Evolutionary conservation across 768 basidiomycete species (phyloP).

Genomic region (Suillus ampliporus): DNA sequence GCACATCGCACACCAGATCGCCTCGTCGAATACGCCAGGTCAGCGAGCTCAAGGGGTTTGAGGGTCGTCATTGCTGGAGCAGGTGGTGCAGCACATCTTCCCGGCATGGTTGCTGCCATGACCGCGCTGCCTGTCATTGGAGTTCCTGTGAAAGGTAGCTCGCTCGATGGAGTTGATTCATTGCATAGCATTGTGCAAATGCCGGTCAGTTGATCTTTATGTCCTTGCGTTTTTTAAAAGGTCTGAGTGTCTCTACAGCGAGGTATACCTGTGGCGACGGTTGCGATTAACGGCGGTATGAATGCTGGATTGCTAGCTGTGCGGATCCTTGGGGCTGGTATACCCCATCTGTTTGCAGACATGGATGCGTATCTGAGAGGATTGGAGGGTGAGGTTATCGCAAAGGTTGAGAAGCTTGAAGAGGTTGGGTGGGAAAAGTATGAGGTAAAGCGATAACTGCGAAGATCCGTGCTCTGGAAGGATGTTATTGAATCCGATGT

Average conservation of each 20-base stretch:
- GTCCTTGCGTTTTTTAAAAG: neutral
- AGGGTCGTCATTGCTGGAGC: constrained; percentile 91
- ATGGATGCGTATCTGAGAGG: constrained; percentile 78
- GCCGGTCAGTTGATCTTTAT: constrained; percentile 70
- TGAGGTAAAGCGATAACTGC: constrained; percentile 45
- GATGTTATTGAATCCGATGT: too few relatives aligned
- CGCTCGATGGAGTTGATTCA: constrained; percentile 95
- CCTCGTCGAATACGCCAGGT: constrained; percentile 80
- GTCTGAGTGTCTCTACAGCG: constrained; percentile 54
- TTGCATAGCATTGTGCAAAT: constrained; percentile 98
- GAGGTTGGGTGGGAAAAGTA: constrained; percentile 90
- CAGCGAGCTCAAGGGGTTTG: constrained; percentile 69
- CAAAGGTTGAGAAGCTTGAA: constrained; percentile 77
- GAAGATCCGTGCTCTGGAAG: neutral
- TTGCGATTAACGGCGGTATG: constrained; percentile 93
- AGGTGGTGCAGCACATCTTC: constrained; percentile 97
- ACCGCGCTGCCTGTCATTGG: constrained; percentile 92
- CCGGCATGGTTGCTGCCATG: constrained; percentile 98
- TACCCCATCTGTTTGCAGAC: constrained; percentile 63
- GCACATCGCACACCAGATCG: constrained; percentile 95
- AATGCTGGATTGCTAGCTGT: constrained; percentile 94
- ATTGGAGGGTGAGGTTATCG: constrained; percentile 77
- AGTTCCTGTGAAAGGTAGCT: constrained; percentile 95
- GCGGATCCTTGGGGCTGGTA: constrained; percentile 82
- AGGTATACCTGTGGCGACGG: constrained; percentile 96